Conservation (phyloP, 129 eudicot genomes). For the Flaveria robusta region DNA sequence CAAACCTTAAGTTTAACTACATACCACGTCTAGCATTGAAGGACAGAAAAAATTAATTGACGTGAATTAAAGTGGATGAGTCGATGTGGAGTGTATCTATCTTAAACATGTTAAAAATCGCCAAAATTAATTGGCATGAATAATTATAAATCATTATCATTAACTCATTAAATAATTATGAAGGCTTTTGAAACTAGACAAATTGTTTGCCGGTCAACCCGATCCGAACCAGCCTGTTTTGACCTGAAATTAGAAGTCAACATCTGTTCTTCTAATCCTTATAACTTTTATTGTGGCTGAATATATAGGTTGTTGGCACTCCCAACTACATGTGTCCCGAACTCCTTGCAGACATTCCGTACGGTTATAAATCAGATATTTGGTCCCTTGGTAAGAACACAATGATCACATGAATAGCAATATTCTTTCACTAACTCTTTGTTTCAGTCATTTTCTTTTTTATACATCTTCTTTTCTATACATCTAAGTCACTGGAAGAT, state of each 20-base stretch:
- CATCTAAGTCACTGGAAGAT: background rate
- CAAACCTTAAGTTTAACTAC: background rate
- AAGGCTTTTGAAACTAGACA: background rate
- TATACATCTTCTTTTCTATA: too few species aligned
- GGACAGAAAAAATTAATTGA: background rate
- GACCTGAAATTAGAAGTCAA: slow-evolving; percentile 4
- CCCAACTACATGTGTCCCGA: slow-evolving; percentile 99
- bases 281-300: background rate
- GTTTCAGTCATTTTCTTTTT: too few species aligned
- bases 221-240: background rate
- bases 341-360: slow-evolving; percentile 94
- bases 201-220: background rate
- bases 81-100: background rate
- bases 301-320: slow-evolving; percentile 83
- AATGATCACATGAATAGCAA: background rate
- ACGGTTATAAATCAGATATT: slow-evolving; percentile 97
- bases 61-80: background rate
- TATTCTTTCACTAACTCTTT: too few species aligned
- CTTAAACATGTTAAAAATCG: background rate
- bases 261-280: background rate
- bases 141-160: background rate
- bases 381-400: slow-evolving; percentile 84
- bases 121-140: too few species aligned
- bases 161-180: background rate
- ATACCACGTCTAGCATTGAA: background rate